These are phyloP conservation scores for Pisolithus microcarpus DNA, from an alignment of 768 basidiomycete species.

Conservation along the genomic window DNA sequence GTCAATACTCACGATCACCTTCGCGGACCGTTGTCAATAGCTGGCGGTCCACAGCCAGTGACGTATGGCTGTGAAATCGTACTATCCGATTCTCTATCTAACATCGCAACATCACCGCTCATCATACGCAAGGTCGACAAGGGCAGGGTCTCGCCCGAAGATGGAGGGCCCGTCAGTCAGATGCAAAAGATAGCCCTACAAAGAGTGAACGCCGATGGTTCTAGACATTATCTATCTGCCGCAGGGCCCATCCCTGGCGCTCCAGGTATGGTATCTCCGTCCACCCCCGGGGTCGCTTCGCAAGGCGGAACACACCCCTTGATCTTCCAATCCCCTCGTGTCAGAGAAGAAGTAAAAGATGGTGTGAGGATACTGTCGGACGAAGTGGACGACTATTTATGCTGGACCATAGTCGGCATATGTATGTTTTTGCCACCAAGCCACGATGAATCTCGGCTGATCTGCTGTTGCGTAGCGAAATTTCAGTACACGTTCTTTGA, in stretches of 20 bases:
- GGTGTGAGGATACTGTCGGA: constrained; percentile 70
- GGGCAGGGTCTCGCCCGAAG: constrained; percentile 76
- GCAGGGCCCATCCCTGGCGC: constrained; percentile 78
- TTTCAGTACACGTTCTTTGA: constrained; percentile 95
- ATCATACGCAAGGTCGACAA: constrained; percentile 92
- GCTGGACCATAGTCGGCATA: constrained; percentile 94
- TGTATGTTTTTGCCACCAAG: constrained; percentile 46
- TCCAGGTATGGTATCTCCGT: constrained; percentile 58
- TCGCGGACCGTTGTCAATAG: constrained; percentile 12
- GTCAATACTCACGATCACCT: constrained; percentile 34
- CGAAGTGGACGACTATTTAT: constrained; percentile 90
- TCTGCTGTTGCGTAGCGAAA: constrained; percentile 49
- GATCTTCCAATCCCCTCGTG: constrained; percentile 70
- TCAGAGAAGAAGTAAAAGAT: constrained; percentile 78
- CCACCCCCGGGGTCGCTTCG: constrained; percentile 67
- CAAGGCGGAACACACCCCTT: constrained; percentile 78
- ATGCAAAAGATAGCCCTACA: constrained; percentile 96
- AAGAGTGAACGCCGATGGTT: constrained; percentile 72
- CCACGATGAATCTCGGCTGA: constrained; percentile 12
- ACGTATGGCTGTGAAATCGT: constrained; percentile 89
- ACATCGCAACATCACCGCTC: constrained; percentile 78
- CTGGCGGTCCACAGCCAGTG: constrained; percentile 72
- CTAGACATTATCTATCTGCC: constrained; percentile 82
- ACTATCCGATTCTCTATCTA: constrained; percentile 77
- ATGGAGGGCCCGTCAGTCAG: constrained; percentile 89